Evolutionary conservation across 345 rosid species (phyloP).

Genomic region (Iberis pinnata): DNA sequence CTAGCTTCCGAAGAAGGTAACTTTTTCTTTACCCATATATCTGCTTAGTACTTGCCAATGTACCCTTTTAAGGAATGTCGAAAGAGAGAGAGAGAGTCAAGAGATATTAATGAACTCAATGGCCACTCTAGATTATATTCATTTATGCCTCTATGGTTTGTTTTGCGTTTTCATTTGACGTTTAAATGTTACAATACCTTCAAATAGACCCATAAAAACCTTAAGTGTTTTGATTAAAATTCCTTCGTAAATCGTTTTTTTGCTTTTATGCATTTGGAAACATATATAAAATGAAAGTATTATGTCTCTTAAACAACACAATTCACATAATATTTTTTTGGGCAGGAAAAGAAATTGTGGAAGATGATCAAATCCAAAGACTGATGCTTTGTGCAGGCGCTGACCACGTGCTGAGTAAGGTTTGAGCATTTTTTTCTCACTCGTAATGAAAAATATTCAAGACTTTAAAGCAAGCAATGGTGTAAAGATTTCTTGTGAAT

Average conservation of each 20-base stretch:
- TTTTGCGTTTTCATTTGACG: neutral
- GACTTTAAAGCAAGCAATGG: no score
- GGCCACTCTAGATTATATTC: conserved; percentile 4
- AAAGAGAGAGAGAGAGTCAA: neutral
- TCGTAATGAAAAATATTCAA: no score
- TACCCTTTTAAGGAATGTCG: conserved; percentile 11
- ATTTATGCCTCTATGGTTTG: neutral
- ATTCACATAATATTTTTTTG: neutral
- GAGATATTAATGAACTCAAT: conserved; percentile 13
- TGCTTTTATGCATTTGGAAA: no score
- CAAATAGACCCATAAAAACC: neutral
- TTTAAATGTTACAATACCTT: neutral
- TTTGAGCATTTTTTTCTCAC: conserved; percentile 32
- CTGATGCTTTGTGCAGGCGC: conserved; percentile 51
- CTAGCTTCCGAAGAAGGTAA: conserved; percentile 91
- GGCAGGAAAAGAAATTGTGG: conserved; percentile 69
- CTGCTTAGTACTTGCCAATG: neutral
- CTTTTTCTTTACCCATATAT: neutral
- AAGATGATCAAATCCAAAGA: conserved; percentile 42
- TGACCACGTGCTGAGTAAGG: conserved; percentile 77
- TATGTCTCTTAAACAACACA: neutral
- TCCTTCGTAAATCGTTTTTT: neutral
- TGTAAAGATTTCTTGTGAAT: no score
- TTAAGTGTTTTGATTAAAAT: neutral
- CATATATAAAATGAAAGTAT: neutral